Conservation (phyloP, 2,329 filamentous ascomycete genomes). For the Mollisiaceae sp. region DNA sequence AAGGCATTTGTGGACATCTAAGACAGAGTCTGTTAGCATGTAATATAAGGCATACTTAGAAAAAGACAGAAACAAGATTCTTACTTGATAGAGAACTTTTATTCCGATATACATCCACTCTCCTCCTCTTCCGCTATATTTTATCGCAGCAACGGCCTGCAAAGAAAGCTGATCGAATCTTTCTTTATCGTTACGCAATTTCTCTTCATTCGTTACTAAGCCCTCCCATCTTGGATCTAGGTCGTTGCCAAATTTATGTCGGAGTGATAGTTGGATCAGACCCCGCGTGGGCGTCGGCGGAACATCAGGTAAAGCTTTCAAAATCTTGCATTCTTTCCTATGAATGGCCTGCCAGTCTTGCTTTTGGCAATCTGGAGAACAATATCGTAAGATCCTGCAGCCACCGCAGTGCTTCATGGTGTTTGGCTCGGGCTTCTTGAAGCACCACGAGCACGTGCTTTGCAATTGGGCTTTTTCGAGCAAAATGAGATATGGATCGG, state of each 20-base stretch:
- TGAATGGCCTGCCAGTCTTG: conserved; percentile 59
- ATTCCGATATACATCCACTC: conserved; percentile 22
- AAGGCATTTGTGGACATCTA: conserved; percentile 68
- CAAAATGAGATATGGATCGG: conserved; percentile 35
- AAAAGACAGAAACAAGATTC: neutral
- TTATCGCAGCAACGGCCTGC: conserved; percentile 49
- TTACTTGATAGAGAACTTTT: neutral
- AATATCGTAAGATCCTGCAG: conserved; percentile 61
- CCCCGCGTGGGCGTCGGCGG: conserved; percentile 60
- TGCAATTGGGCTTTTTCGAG: conserved; percentile 38
- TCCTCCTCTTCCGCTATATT: neutral
- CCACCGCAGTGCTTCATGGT: conserved; percentile 50
- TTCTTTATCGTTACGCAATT: conserved; percentile 44
- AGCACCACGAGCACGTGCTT: conserved; percentile 38
- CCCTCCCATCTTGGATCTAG: conserved; percentile 41
- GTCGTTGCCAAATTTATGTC: conserved; percentile 39
- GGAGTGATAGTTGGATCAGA: conserved; percentile 56
- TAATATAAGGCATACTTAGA: neutral
- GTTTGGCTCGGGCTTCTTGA: conserved; percentile 21
- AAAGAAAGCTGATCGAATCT: conserved; percentile 51
- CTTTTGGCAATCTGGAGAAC: conserved; percentile 57
- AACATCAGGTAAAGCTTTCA: conserved; percentile 48
- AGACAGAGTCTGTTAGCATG: conserved; percentile 7
- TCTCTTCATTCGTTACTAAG: conserved; percentile 54
- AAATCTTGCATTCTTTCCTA: conserved; percentile 57